Evolutionary conservation across 2,329 filamentous ascomycete genomes (phyloP).

Genomic region (Colletotrichum sp.): DNA sequence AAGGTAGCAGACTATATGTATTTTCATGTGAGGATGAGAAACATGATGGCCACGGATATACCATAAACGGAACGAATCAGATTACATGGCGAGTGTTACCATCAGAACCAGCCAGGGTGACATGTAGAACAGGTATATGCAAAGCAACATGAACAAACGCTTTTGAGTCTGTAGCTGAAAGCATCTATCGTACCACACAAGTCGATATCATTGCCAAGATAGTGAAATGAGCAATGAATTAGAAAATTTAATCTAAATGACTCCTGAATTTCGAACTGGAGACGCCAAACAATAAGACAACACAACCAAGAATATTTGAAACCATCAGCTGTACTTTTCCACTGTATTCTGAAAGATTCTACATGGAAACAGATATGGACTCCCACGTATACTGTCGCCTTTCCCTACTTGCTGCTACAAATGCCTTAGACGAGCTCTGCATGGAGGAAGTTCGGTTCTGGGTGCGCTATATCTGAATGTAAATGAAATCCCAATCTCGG

Average conservation of each 20-base stretch:
- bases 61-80: not conserved
- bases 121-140: not conserved
- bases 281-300: not conserved
- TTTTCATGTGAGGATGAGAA: not conserved
- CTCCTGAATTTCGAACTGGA: not conserved
- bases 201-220: not conserved
- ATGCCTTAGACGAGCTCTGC: not conserved
- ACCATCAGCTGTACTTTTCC: not conserved
- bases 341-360: not conserved
- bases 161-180: not conserved
- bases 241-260: not conserved
- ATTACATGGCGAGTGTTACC: not conserved
- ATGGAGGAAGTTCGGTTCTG: not conserved
- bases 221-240: not conserved
- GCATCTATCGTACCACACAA: not conserved
- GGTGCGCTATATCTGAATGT: not conserved
- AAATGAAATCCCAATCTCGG: not conserved
- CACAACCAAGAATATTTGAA: not conserved
- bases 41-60: not conserved
- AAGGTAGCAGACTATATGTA: not conserved
- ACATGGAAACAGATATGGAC: not conserved
- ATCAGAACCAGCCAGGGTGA: not conserved
- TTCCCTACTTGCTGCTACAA: not conserved
- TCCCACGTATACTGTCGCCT: not conserved
- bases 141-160: too few species aligned